Conservation (phyloP, 306 rosid species). For the Dalbergia cultrata region DNA sequence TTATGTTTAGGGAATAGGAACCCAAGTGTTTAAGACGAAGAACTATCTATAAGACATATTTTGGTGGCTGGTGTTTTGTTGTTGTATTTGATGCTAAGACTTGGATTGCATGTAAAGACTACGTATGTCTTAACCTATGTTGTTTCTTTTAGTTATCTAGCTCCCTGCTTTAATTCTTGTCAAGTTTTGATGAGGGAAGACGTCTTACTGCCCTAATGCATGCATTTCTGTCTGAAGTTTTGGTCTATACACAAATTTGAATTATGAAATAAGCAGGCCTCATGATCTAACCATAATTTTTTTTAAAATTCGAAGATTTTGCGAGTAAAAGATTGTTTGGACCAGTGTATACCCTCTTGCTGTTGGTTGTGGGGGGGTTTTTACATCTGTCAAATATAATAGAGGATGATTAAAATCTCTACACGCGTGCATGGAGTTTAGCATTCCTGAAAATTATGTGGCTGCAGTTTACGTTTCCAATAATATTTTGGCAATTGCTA, state of each 20-base stretch:
- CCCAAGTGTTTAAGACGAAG: slow-evolving; percentile 17
- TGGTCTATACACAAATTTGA: neutral
- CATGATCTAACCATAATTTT: no score
- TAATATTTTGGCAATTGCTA: neutral
- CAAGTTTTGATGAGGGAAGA: neutral
- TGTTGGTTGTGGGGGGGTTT: no score
- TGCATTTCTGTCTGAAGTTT: neutral
- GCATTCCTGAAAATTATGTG: neutral
- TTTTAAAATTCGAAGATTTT: no score
- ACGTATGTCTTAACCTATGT: slow-evolving; percentile 19
- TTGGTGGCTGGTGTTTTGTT: slow-evolving; percentile 34
- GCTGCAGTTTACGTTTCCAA: neutral
- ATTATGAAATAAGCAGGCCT: neutral
- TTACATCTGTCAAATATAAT: no score
- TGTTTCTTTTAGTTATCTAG: neutral
- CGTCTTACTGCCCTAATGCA: neutral
- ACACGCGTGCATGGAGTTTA: neutral
- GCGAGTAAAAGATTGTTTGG: no score
- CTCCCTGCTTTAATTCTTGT: neutral
- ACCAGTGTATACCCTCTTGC: no score
- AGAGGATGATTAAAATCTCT: no score
- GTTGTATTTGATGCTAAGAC: slow-evolving; percentile 28
- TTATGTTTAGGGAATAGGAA: slow-evolving; percentile 31
- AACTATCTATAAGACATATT: slow-evolving; percentile 39
- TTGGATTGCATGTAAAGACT: slow-evolving; percentile 44